Conservation (phyloP, 257 asterid species). For the Echites panduratus region DNA sequence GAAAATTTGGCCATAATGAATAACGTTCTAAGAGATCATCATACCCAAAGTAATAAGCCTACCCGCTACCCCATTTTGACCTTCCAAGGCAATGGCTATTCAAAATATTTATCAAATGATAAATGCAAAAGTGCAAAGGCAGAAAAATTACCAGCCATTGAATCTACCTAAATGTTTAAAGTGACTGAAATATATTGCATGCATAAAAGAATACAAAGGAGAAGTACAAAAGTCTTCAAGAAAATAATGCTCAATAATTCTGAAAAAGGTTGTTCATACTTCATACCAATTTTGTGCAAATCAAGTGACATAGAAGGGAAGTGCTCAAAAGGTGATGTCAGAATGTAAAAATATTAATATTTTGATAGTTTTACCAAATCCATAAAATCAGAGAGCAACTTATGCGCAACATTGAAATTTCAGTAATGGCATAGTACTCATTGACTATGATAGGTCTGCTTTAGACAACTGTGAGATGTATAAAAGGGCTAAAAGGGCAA, state of each 20-base stretch:
- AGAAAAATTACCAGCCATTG: background rate
- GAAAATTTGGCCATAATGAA: background rate
- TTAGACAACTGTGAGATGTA: background rate
- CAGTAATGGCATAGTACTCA: background rate
- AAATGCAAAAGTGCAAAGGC: background rate
- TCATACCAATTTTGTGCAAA: background rate
- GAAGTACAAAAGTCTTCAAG: background rate
- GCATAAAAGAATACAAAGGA: background rate
- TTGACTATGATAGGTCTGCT: background rate
- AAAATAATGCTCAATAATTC: background rate
- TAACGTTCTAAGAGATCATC: background rate
- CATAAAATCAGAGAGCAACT: background rate
- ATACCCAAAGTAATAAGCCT: background rate
- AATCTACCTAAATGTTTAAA: background rate
- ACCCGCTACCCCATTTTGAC: background rate
- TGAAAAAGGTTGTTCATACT: background rate
- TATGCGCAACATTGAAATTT: background rate
- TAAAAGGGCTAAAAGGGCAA: background rate
- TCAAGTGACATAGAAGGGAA: background rate
- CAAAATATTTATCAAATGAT: background rate
- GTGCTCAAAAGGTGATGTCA: background rate
- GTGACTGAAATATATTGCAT: background rate
- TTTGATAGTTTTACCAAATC: background rate
- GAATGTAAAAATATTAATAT: background rate
- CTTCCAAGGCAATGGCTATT: background rate